These are phyloP conservation scores for Rheum nobile DNA, from an alignment of 148 eudicot species.

Conservation along the genomic window DNA sequence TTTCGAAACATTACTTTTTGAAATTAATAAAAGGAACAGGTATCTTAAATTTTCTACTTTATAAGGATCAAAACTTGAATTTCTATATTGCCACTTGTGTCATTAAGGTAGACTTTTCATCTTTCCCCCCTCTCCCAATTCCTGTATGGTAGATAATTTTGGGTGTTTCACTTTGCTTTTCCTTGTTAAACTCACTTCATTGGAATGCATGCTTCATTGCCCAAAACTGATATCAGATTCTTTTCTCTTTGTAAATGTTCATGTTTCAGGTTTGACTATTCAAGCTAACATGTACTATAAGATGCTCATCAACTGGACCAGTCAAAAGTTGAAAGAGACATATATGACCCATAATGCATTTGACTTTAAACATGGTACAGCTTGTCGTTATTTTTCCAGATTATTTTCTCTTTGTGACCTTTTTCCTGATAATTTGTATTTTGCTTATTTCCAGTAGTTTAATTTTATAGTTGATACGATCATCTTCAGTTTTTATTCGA, in stretches of 20 bases:
- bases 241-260: conserved; percentile 4
- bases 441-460: neutral
- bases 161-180: neutral
- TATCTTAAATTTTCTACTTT: too few relatives aligned
- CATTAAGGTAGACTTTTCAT: neutral
- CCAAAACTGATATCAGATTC: neutral
- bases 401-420: neutral
- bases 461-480: neutral
- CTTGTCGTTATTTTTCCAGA: neutral
- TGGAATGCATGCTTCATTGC: neutral
- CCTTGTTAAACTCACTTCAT: neutral
- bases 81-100: neutral
- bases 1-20: neutral
- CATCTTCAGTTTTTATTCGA: neutral
- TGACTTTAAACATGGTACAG: conserved; percentile 76
- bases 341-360: conserved; percentile 65
- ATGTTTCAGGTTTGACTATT: conserved; percentile 67
- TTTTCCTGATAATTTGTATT: neutral
- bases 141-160: conserved; percentile 1
- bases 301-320: conserved; percentile 93
- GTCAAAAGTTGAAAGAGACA: conserved; percentile 89
- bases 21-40: neutral
- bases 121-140: neutral
- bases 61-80: neutral
- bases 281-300: conserved; percentile 92